phyloP scores from a whole-genome alignment of 495 filamentous ascomycete species.

The Talaromyces nanjingensis region DNA sequence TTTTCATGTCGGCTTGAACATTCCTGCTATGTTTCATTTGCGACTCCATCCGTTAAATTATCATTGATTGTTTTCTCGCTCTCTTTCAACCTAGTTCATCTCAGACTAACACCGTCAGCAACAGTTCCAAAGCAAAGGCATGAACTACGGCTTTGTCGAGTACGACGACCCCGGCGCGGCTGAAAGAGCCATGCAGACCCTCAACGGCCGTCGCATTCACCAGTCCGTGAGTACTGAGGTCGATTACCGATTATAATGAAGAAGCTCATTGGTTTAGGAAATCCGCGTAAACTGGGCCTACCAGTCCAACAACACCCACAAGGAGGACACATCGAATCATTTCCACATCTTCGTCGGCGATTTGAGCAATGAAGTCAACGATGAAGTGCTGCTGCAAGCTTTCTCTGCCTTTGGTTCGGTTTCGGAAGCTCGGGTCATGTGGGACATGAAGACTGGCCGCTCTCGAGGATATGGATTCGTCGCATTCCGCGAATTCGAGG shows the following conservation, averaged over 20 bases:
- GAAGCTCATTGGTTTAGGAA: constrained; percentile 53
- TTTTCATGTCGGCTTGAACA: constrained; percentile 11
- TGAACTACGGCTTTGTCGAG: constrained; percentile 99
- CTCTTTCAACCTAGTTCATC: not conserved
- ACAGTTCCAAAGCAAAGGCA: constrained; percentile 80
- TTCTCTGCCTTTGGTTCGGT: constrained; percentile 96
- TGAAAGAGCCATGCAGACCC: constrained; percentile 92
- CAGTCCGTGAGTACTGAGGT: constrained; percentile 64
- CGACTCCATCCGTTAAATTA: not conserved
- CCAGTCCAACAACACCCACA: constrained; percentile 88
- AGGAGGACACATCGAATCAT: constrained; percentile 97
- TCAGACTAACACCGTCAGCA: not conserved
- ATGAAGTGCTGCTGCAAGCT: constrained; percentile 88
- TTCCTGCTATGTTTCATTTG: not conserved
- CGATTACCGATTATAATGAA: constrained; percentile 5
- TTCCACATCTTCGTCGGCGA: constrained; percentile 99
- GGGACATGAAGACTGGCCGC: constrained; percentile 99
- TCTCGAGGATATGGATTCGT: constrained; percentile 98
- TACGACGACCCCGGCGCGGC: constrained; percentile 96
- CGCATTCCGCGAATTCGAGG: constrained; percentile 87
- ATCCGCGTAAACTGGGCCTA: constrained; percentile 99
- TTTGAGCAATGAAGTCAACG: constrained; percentile 97
- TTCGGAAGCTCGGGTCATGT: constrained; percentile 99
- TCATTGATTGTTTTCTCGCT: not conserved
- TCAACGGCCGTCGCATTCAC: constrained; percentile 92